Evolutionary conservation across 495 filamentous ascomycete species (phyloP).

Genomic region (Cenococcum geophilum): DNA sequence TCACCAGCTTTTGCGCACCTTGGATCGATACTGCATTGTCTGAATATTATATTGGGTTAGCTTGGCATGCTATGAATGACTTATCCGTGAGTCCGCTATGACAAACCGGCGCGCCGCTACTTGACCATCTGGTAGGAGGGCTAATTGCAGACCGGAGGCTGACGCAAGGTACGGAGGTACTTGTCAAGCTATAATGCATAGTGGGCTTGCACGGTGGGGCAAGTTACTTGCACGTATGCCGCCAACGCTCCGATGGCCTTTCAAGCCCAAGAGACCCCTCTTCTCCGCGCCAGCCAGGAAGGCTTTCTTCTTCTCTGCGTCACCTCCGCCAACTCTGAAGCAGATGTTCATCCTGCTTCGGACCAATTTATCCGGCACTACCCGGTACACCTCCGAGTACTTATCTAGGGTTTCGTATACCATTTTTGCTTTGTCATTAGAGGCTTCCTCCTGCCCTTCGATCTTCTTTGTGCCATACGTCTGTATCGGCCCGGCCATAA

Average conservation of each 20-base stretch:
- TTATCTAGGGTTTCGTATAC: constrained; percentile 71
- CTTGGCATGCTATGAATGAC: not conserved
- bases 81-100: not conserved
- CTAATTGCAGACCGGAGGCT: no score
- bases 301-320: constrained; percentile 62
- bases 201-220: no score
- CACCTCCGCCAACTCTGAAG: constrained; percentile 64
- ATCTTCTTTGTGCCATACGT: constrained; percentile 59
- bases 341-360: constrained; percentile 90
- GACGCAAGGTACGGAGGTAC: no score
- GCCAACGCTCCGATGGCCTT: constrained; percentile 75
- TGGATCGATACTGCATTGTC: constrained; percentile 40
- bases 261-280: constrained; percentile 61
- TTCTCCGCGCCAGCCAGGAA: constrained; percentile 68
- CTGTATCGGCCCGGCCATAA: constrained; percentile 62
- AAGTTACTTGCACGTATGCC: constrained; percentile 59
- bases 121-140: no score
- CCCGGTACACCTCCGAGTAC: constrained; percentile 59
- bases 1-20: constrained; percentile 36
- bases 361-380: constrained; percentile 65
- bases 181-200: no score
- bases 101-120: no score
- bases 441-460: constrained; percentile 61
- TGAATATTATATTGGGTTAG: constrained; percentile 24
- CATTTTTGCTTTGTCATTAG: constrained; percentile 62